Percentiles rank a stretch among this genome's conserved stretches.
These are phyloP conservation scores for Albophoma yamanashiensis DNA, from an alignment of 2,329 filamentous ascomycete species.

Conservation along the genomic window DNA sequence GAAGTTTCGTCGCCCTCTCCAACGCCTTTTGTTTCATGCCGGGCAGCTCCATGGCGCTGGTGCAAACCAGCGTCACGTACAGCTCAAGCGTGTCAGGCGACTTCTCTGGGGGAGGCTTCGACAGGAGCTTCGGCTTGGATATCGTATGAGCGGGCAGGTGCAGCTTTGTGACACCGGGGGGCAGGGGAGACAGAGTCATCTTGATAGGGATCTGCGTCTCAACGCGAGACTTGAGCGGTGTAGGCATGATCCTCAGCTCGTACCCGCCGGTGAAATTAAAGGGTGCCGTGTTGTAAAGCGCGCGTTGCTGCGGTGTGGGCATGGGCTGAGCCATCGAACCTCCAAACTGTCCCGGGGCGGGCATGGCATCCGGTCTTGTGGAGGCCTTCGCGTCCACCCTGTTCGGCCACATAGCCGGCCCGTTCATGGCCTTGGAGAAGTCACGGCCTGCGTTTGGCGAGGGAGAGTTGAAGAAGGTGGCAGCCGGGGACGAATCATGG, in stretches of 20 bases:
- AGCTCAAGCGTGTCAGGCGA: slow-evolving; percentile 69
- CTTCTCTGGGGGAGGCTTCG: slow-evolving; percentile 56
- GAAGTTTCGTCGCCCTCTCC: slow-evolving; percentile 34
- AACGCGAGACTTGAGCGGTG: slow-evolving; percentile 75
- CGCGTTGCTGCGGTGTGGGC: slow-evolving; percentile 19
- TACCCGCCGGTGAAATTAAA: slow-evolving; percentile 23
- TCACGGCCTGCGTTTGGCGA: slow-evolving; percentile 31
- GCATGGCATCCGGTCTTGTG: slow-evolving; percentile 12
- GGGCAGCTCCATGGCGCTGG: slow-evolving; percentile 75
- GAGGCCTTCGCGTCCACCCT: slow-evolving; percentile 14
- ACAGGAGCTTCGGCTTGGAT: slow-evolving; percentile 83
- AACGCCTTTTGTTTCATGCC: slow-evolving; percentile 58
- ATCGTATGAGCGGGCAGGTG: slow-evolving; percentile 86
- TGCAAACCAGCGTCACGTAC: slow-evolving; percentile 76
- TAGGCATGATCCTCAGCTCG: slow-evolving; percentile 51
- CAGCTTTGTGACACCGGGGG: slow-evolving; percentile 64
- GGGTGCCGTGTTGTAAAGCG: slow-evolving; percentile 11
- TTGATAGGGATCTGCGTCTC: slow-evolving; percentile 93
- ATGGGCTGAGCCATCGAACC: slow-evolving; percentile 12
- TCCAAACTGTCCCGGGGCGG: slow-evolving; percentile 14
- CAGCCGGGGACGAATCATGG: slow-evolving; percentile 39
- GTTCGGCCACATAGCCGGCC: slow-evolving; percentile 24
- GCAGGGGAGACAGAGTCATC: slow-evolving; percentile 66
- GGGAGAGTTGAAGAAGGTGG: slow-evolving; percentile 33
- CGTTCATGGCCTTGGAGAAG: slow-evolving; percentile 21